phyloP scores from a whole-genome alignment of 2,329 filamentous ascomycete genomes.

The Fusarium sp. region DNA sequence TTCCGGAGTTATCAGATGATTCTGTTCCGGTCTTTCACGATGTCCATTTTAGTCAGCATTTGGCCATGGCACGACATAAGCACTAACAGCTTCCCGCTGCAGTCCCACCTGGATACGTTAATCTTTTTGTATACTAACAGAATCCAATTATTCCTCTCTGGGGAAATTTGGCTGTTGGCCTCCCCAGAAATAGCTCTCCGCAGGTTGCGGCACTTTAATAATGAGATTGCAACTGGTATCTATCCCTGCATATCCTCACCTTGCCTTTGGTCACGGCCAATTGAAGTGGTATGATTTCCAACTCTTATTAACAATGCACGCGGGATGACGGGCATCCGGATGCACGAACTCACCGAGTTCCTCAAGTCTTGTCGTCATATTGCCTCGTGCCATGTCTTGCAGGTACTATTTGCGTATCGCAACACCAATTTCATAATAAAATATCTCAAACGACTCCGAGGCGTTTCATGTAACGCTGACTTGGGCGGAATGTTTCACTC shows the following conservation, averaged over 20 bases:
- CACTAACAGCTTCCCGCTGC: background rate
- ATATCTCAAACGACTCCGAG: background rate
- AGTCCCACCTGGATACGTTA: rapidly evolving
- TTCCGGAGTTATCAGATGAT: slow-evolving; percentile 20
- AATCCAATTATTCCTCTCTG: background rate
- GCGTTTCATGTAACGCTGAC: background rate
- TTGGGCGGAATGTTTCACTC: background rate
- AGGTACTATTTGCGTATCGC: background rate
- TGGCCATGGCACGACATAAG: background rate
- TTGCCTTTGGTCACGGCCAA: slow-evolving; percentile 1
- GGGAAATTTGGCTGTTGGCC: background rate
- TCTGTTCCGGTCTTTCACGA: slow-evolving; percentile 29
- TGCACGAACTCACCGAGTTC: background rate
- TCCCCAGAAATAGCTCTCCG: background rate
- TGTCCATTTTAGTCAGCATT: background rate
- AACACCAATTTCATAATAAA: background rate
- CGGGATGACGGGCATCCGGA: slow-evolving; percentile 2
- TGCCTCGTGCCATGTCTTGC: background rate
- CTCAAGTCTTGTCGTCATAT: background rate
- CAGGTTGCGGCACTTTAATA: background rate
- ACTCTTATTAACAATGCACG: background rate
- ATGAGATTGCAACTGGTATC: background rate
- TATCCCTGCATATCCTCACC: background rate
- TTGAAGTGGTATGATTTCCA: slow-evolving; percentile 33
- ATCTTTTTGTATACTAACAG: background rate